A percentile compares a stretch with the other conserved stretches of the same genome.
Conservation (phyloP, 257 asterid species). For the Rubia yunnanensis region DNA sequence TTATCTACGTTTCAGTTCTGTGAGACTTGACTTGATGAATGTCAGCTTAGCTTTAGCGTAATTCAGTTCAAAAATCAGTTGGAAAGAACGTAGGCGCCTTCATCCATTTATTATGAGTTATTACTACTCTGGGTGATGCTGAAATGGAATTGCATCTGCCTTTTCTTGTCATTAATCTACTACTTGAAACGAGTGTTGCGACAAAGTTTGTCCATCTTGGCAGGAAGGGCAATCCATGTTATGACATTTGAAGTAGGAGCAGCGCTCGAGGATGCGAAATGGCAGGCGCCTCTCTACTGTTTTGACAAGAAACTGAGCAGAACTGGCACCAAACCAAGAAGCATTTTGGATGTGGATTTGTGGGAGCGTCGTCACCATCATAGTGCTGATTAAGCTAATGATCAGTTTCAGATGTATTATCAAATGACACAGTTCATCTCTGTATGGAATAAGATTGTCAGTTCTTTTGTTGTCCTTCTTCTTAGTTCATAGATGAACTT, state of each 20-base stretch:
- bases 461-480: neutral
- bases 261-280: conserved; percentile 58
- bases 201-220: neutral
- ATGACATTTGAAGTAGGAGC: conserved; percentile 91
- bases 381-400: neutral
- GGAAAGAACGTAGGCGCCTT: neutral
- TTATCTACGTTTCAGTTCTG: too few relatives aligned
- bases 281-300: conserved; percentile 80
- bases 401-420: neutral
- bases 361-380: neutral
- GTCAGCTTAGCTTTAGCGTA: too few relatives aligned
- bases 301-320: conserved; percentile 22
- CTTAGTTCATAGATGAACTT: neutral
- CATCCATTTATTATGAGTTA: too few relatives aligned
- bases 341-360: neutral
- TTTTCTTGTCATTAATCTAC: neutral
- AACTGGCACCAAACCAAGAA: neutral
- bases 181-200: neutral
- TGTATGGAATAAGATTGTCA: neutral
- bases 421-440: neutral
- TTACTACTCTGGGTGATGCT: too few relatives aligned
- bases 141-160: neutral
- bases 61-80: too few relatives aligned
- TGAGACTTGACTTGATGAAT: too few relatives aligned
- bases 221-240: conserved; percentile 76